These are phyloP conservation scores for Penicillium verrucosum DNA, from an alignment of 2,329 filamentous ascomycete species.

Conservation along the genomic window DNA sequence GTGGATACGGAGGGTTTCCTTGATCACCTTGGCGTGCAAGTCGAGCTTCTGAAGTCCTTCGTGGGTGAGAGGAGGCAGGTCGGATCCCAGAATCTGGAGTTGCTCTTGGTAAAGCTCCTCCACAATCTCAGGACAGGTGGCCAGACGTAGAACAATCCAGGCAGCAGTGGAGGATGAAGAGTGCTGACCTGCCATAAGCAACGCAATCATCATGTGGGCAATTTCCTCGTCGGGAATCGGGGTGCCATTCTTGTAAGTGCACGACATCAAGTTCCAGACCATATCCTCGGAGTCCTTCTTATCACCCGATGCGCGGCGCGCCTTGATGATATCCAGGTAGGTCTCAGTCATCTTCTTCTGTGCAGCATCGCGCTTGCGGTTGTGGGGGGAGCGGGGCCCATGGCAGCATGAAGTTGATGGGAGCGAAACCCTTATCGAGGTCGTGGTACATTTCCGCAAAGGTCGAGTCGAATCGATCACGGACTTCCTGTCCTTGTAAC, in stretches of 20 bases:
- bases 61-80: slow-evolving; percentile 71
- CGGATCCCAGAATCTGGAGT: slow-evolving; percentile 65
- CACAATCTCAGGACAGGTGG: slow-evolving; percentile 71
- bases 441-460: slow-evolving; percentile 84
- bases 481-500: slow-evolving; percentile 79
- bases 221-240: slow-evolving; percentile 78
- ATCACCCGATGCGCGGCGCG: slow-evolving; percentile 58
- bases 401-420: slow-evolving; percentile 85
- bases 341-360: slow-evolving; percentile 76
- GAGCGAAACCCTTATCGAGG: slow-evolving; percentile 83
- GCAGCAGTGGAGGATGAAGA: slow-evolving; percentile 79
- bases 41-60: slow-evolving; percentile 76
- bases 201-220: slow-evolving; percentile 89
- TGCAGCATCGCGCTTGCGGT: slow-evolving; percentile 74
- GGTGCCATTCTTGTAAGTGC: slow-evolving; percentile 77
- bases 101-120: slow-evolving; percentile 85
- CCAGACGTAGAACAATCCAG: slow-evolving; percentile 81
- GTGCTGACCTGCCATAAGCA: slow-evolving; percentile 90
- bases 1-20: slow-evolving; percentile 87
- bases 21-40: slow-evolving; percentile 79
- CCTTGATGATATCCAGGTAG: slow-evolving; percentile 77
- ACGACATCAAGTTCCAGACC: slow-evolving; percentile 87
- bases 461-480: slow-evolving; percentile 72
- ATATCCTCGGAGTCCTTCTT: slow-evolving; percentile 66
- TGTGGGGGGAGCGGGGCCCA: slow-evolving; percentile 89